These are phyloP conservation scores for Colletotrichum shisoi DNA, from an alignment of 2,329 filamentous ascomycete species.

Conservation along the genomic window DNA sequence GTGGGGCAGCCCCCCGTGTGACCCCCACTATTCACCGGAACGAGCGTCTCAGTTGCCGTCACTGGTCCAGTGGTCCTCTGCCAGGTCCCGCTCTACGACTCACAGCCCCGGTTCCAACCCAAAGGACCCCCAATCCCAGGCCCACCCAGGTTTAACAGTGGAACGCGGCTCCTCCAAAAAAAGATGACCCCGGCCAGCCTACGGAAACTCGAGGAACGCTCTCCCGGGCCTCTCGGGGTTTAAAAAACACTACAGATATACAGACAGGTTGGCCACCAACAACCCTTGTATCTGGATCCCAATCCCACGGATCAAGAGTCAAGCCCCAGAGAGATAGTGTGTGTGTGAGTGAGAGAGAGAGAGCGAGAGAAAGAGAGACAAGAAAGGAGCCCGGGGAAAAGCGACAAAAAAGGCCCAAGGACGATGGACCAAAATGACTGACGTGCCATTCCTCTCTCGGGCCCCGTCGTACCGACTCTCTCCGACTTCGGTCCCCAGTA, in stretches of 20 bases:
- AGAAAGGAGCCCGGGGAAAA: no score
- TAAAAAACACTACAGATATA: neutral
- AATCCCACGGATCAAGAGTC: conserved; percentile 15
- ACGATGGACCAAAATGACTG: neutral
- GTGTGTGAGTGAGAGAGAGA: no score
- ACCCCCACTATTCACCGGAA: conserved; percentile 24
- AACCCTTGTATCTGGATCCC: neutral
- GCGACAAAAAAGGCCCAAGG: neutral
- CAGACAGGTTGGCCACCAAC: neutral
- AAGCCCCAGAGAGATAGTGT: no score
- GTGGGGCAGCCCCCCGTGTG: neutral
- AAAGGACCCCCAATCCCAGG: conserved; percentile 1
- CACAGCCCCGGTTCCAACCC: neutral
- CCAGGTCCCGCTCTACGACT: neutral
- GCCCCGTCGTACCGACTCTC: conserved; percentile 36
- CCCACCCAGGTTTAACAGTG: conserved; percentile 14
- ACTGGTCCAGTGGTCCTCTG: conserved; percentile 3
- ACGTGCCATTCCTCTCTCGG: conserved; percentile 25
- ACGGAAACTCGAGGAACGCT: neutral
- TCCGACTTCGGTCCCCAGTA: conserved; percentile 39
- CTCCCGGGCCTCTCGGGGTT: neutral
- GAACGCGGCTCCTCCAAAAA: conserved; percentile 3
- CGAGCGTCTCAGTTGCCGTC: conserved; percentile 1
- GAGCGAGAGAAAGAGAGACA: no score
- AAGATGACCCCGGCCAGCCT: neutral